A percentile compares a stretch with the other conserved stretches of the same genome.
These are phyloP conservation scores for Skeletonema menzelii DNA, from an alignment of 108 stramenopile genomes.

Conservation along the genomic window DNA sequence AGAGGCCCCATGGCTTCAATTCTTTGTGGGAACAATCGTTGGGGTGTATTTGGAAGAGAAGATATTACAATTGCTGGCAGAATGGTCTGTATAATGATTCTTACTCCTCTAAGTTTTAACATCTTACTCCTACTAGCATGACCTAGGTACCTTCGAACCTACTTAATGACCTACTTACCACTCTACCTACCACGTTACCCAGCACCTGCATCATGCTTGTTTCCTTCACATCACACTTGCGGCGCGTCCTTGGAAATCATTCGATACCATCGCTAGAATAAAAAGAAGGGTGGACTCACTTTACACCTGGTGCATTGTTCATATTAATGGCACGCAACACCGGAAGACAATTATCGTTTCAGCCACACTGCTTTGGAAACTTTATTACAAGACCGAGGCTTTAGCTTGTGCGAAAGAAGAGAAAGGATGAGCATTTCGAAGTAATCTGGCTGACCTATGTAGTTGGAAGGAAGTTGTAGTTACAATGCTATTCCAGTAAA, in stretches of 20 bases:
- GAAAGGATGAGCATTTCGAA: conserved; percentile 54
- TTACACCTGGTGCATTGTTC: conserved; percentile 52
- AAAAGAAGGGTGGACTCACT: conserved; percentile 53
- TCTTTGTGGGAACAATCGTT: conserved; percentile 9
- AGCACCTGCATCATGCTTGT: too few relatives aligned
- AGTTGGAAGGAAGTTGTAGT: conserved; percentile 36
- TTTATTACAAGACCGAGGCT: conserved; percentile 46
- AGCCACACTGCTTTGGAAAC: conserved; percentile 47
- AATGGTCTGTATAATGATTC: conserved; percentile 12
- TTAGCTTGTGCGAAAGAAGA: conserved; percentile 26
- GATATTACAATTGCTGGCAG: conserved; percentile 11
- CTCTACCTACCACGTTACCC: too few relatives aligned
- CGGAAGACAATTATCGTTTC: conserved; percentile 56
- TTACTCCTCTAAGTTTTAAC: too few relatives aligned
- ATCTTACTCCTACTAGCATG: too few relatives aligned
- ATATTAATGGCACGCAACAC: conserved; percentile 60
- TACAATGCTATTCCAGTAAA: too few relatives aligned
- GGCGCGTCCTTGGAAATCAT: conserved; percentile 41
- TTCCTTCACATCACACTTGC: too few relatives aligned
- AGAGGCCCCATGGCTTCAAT: conserved; percentile 47
- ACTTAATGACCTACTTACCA: too few relatives aligned
- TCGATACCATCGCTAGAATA: conserved; percentile 53
- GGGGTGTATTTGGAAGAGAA: conserved; percentile 16
- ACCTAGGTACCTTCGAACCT: too few relatives aligned
- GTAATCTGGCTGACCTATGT: conserved; percentile 56